These are phyloP conservation scores for Candida caryicola DNA, from an alignment of 805 yeast genomes.

Conservation along the genomic window DNA sequence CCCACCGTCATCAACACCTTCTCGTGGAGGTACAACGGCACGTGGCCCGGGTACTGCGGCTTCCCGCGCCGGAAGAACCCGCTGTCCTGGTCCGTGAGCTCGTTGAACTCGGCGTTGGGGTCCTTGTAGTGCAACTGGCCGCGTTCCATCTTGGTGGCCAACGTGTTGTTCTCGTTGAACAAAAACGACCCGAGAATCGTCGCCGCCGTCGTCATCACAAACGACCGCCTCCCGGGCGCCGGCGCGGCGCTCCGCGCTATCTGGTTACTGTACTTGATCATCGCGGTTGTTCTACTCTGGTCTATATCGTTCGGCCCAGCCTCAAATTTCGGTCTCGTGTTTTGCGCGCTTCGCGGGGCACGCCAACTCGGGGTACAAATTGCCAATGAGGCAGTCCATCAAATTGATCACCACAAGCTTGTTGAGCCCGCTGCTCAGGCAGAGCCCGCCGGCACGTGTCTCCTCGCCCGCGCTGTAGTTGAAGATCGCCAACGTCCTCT, in stretches of 20 bases:
- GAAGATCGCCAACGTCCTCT: slow-evolving; percentile 11
- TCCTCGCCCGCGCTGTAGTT: slow-evolving; percentile 11
- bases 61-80: slow-evolving; percentile 36
- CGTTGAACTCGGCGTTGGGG: slow-evolving; percentile 29
- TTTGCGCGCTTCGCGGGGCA: background rate
- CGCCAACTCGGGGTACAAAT: slow-evolving; percentile 37
- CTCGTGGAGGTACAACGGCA: slow-evolving; percentile 68
- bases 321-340: background rate
- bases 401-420: slow-evolving; percentile 41
- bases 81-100: slow-evolving; percentile 21
- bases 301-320: too few relatives aligned
- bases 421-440: slow-evolving; percentile 28
- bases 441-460: slow-evolving; percentile 1
- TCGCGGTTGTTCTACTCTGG: too few relatives aligned
- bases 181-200: slow-evolving; percentile 26
- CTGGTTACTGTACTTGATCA: too few relatives aligned
- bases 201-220: slow-evolving; percentile 16
- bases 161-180: slow-evolving; percentile 43
- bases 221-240: slow-evolving; percentile 3
- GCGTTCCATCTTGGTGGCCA: slow-evolving; percentile 60
- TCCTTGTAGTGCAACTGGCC: slow-evolving; percentile 45
- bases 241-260: too few relatives aligned
- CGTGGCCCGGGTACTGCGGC: slow-evolving; percentile 69
- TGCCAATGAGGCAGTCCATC: slow-evolving; percentile 40
- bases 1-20: slow-evolving; percentile 61